phyloP scores from a whole-genome alignment of 345 rosid species.

The Chamaenerion angustifolium region DNA sequence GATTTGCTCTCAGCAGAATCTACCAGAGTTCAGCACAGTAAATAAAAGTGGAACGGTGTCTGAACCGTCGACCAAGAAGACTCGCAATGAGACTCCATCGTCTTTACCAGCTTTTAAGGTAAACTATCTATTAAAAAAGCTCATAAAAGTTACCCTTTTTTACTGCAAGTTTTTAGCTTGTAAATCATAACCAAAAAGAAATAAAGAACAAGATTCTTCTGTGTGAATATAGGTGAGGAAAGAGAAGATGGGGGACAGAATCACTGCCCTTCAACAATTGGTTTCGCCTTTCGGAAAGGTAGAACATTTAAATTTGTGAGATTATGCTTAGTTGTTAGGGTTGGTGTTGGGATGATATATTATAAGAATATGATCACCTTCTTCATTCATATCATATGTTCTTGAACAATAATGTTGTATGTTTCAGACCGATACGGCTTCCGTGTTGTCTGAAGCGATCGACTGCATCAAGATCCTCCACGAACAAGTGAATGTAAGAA shows the following conservation, averaged over 20 bases:
- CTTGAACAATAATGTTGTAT: too few species aligned
- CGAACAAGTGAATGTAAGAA: constrained; percentile 68
- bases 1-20: not conserved
- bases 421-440: constrained; percentile 86
- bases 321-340: not conserved
- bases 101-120: constrained; percentile 86
- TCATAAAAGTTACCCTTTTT: constrained; percentile 1
- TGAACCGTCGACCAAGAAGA: constrained; percentile 41
- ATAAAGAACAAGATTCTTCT: constrained; percentile 5
- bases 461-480: constrained; percentile 87
- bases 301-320: not conserved
- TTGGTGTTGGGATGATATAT: not conserved
- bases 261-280: constrained; percentile 98
- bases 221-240: constrained; percentile 57
- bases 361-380: too few species aligned
- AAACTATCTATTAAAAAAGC: constrained; percentile 10
- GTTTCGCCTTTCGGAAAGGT: constrained; percentile 99
- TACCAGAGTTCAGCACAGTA: constrained; percentile 18
- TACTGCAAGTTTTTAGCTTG: not conserved
- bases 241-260: constrained; percentile 99
- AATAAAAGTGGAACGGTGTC: constrained; percentile 34
- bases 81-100: constrained; percentile 58
- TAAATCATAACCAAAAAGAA: constrained; percentile 7
- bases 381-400: too few species aligned
- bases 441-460: constrained; percentile 92